Conservation (phyloP, 352 stramenopile genomes). For the Globisporangium uncinulatum region DNA sequence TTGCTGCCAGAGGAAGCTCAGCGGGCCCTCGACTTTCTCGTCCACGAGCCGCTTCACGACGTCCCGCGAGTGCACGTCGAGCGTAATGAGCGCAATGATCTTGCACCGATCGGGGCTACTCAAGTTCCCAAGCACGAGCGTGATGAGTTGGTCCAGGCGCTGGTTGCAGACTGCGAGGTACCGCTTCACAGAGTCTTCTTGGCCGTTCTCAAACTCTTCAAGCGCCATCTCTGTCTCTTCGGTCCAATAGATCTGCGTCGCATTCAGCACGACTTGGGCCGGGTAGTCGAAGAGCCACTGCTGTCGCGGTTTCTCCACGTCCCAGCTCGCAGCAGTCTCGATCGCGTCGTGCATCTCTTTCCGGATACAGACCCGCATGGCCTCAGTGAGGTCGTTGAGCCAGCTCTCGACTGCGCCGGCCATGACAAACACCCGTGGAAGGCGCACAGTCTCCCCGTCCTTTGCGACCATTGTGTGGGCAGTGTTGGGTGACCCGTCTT, state of each 20-base stretch:
- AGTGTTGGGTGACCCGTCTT: constrained; percentile 72
- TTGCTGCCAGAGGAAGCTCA: constrained; percentile 88
- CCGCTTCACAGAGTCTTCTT: constrained; percentile 84
- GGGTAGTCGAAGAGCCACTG: constrained; percentile 98
- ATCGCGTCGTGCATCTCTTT: constrained; percentile 88
- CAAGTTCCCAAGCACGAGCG: constrained; percentile 87
- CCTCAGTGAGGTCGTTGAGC: constrained; percentile 84
- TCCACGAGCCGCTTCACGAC: constrained; percentile 89
- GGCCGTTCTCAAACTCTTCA: constrained; percentile 85
- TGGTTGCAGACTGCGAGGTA: constrained; percentile 79
- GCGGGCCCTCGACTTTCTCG: constrained; percentile 82
- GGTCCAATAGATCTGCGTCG: constrained; percentile 93
- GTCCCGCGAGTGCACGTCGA: constrained; percentile 94
- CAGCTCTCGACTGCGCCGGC: constrained; percentile 79
- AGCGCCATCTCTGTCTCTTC: constrained; percentile 93
- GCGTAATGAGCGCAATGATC: constrained; percentile 94
- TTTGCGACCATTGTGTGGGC: constrained; percentile 86
- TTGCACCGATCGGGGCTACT: constrained; percentile 90
- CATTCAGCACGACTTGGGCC: constrained; percentile 83
- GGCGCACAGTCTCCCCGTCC: constrained; percentile 52
- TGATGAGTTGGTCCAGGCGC: constrained; percentile 89
- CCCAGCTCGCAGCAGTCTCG: constrained; percentile 86
- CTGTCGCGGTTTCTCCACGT: constrained; percentile 95
- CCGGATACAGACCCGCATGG: constrained; percentile 75
- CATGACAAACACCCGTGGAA: constrained; percentile 82